phyloP scores from a whole-genome alignment of 345 rosid genomes.

The Populus alba region DNA sequence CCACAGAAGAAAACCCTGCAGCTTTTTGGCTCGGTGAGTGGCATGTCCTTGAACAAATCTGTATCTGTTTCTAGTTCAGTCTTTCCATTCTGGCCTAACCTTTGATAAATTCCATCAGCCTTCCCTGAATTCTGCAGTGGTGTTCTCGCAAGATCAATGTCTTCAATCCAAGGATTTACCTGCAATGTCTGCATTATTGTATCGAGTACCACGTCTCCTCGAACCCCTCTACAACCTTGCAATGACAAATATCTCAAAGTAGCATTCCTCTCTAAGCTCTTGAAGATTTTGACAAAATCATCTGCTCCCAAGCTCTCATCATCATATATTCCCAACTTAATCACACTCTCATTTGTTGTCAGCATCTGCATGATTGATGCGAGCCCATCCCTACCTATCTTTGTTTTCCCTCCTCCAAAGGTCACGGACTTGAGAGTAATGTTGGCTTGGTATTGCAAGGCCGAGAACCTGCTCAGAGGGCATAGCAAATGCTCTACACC shows the following conservation, averaged over 20 bases:
- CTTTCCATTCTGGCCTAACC: constrained; percentile 66
- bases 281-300: constrained; percentile 67
- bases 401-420: constrained; percentile 66
- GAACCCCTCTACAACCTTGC: constrained; percentile 84
- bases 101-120: constrained; percentile 66
- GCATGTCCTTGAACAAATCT: constrained; percentile 80
- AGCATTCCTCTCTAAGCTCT: constrained; percentile 70
- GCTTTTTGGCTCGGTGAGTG: constrained; percentile 76
- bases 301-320: constrained; percentile 73
- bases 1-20: constrained; percentile 89
- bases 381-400: constrained; percentile 77
- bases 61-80: constrained; percentile 48
- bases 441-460: constrained; percentile 85
- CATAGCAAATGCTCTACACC: constrained; percentile 80
- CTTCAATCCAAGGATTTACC: constrained; percentile 87
- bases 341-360: constrained; percentile 66
- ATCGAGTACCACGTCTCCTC: constrained; percentile 61
- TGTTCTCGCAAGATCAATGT: constrained; percentile 75
- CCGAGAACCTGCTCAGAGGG: constrained; percentile 89
- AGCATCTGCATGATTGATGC: constrained; percentile 73
- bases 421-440: constrained; percentile 59
- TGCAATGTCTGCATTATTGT: constrained; percentile 73
- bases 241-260: constrained; percentile 64
- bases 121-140: constrained; percentile 68
- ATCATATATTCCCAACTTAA: constrained; percentile 60